Evolutionary conservation across 345 rosid species (phyloP).

Genomic region (Arabis alpina): DNA sequence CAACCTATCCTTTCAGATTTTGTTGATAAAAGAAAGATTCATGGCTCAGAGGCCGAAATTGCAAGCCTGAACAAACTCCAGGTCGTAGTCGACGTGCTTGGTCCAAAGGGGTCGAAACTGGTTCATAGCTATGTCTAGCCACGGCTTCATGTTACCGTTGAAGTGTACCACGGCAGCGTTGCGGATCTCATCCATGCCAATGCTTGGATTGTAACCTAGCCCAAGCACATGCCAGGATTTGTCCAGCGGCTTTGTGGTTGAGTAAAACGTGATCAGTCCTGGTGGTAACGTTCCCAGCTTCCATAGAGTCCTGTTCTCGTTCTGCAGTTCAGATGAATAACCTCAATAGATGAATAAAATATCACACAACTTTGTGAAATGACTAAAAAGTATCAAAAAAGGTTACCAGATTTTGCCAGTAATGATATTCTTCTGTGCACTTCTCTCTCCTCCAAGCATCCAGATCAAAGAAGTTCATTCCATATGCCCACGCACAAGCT

Average conservation of each 20-base stretch:
- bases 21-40: neutral
- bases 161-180: conserved; percentile 95
- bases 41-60: conserved; percentile 70
- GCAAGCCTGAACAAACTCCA: conserved; percentile 92
- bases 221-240: conserved; percentile 99
- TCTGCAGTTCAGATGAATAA: conserved; percentile 55
- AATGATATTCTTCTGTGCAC: conserved; percentile 97
- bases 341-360: neutral
- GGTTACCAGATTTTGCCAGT: conserved; percentile 95
- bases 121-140: conserved; percentile 98
- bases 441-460: conserved; percentile 99
- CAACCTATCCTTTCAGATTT: conserved; percentile 30
- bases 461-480: conserved; percentile 98
- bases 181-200: conserved; percentile 85
- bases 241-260: conserved; percentile 91
- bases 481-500: conserved; percentile 99
- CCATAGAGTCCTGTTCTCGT: conserved; percentile 93
- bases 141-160: conserved; percentile 98
- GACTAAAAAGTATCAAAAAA: neutral
- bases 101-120: conserved; percentile 93
- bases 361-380: neutral
- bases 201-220: conserved; percentile 94
- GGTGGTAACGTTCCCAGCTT: conserved; percentile 93
- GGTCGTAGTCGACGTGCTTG: conserved; percentile 78
- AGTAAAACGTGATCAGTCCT: conserved; percentile 90